Evolutionary conservation across 176 grass and related monocot species (phyloP), one percentile per base, ranked within the genome.

Genomic region (Triticum aestivum): DNA sequence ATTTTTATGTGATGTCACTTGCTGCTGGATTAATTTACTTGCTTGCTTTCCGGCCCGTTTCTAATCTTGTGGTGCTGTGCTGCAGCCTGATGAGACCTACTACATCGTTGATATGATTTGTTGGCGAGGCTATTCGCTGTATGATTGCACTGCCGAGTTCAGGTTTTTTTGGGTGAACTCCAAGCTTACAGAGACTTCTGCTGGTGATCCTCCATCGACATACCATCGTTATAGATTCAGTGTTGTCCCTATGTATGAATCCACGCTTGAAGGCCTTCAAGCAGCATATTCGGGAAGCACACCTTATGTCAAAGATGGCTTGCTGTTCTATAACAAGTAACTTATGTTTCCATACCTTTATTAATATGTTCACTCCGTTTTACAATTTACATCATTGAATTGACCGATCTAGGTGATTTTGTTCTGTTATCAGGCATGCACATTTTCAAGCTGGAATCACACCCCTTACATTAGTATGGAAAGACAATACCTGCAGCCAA

Each of bases 301-400:
- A 23, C 82, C 90, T 38, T 94, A 92, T 88, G 75, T 83, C 59
- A 98, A 96, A 91, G 97, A 98, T 87, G 97, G 97, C 6, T 80
- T 98, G 65, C 54, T 98, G 52, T 98, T 98, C 63, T 98, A 91
- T 85, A 96, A 96, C 86, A 98, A 96, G 97, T 98, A 91, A 91
- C 82, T 64, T 64, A 5, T 73, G 7, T 79, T 69, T 85, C 9
- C 9, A 77, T 2, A 41, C 21, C 70, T 89, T 66, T 15, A 51
- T 80, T 34, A n/a, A 64, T 41, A 51, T 15, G 20, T 80, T 82
- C 23, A 44, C 7, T 49, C 67, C 33, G 0, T 21, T 73, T 39
- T 44, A 42, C 20, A 18, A 4, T 66, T 77, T 66, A 85, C 8
- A 18, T 1, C 61, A 24, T 33, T 51, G 18, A 27, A 67, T 72